Conservation (phyloP, 1,284 basidiomycete genomes). For the Waitea zeae region DNA sequence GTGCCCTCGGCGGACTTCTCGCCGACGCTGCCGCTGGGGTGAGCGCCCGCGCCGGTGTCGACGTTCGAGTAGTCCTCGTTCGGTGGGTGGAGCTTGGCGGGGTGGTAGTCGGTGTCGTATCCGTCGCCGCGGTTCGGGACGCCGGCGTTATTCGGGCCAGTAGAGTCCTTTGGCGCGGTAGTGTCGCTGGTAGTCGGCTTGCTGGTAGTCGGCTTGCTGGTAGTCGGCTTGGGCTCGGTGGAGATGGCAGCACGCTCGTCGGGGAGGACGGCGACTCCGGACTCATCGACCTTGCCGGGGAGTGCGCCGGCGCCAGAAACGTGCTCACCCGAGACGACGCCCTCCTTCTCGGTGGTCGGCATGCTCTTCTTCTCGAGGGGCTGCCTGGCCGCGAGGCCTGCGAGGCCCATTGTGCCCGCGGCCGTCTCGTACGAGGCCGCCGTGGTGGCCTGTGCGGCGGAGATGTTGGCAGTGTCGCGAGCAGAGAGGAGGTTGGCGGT, state of each 20-base stretch:
- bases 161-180: background rate
- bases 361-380: background rate
- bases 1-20: background rate
- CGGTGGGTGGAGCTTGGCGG: constrained; percentile 12
- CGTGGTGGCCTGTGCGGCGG: background rate
- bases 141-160: no score
- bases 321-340: constrained; percentile 6
- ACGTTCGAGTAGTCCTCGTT: background rate
- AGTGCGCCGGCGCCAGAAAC: constrained; percentile 14
- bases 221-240: background rate
- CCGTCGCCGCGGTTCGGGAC: background rate
- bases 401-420: constrained; percentile 6
- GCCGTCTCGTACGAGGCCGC: constrained; percentile 5
- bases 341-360: constrained; percentile 3
- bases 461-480: background rate
- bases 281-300: constrained; percentile 13
- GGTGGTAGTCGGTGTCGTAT: constrained; percentile 15
- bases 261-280: constrained; percentile 14
- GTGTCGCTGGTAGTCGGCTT: constrained; percentile 1
- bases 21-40: background rate
- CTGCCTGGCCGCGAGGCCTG: background rate
- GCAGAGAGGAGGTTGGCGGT: background rate
- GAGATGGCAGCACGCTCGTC: constrained; percentile 9
- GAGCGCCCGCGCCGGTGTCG: no score
- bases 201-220: background rate